Evolutionary conservation across 192 early-diverging fungal species (phyloP), one percentile per base, ranked within the genome.

Genomic region (Entomortierella beljakovae): DNA sequence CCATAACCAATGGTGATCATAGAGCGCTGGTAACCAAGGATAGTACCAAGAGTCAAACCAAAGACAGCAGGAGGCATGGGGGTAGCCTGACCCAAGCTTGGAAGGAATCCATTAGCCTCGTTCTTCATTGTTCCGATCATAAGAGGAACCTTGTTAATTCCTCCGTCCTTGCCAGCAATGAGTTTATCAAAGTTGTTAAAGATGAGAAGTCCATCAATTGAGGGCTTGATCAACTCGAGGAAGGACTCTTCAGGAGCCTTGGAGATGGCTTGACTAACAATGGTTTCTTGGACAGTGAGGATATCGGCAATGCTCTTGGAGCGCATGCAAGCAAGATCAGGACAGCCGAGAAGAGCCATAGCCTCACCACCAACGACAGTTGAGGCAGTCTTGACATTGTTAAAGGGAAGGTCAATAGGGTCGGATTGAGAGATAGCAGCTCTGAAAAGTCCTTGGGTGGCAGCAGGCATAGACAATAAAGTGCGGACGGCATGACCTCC

Each of bases 101-200:
- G 75, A 25, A 79, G 68, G 75, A 79, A 79, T 60, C 75, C 75
- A n/a, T 53, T 56, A 34, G 67, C 75, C 75, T 79, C 75, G 37
- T 79, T 65, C 67, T 65, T 64, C 75, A 79, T 79, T 66, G 75
- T 79, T 43, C 75, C 75, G 49, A 79, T 69, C 49, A 79, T 70
- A 20, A 79, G 57, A 23, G 75, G 75, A 26, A 70, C 75, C 62
- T 79, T 65, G 22, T 42, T 23, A 51, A 79, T 34, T 28, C 75
- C 75, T 6, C 75, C 75, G 50, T 70, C 50, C 49, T 79, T 79
- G 28, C 75, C 75, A 18, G 75, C 75, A 60, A 79, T 79, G 48
- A 79, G 32, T 42, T 79, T 60, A 35, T 79, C 75, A 79, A 79
- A 79, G 66, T 79, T 68, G 53, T 79, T 42, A 43, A 61, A 56